Evolutionary conservation across 352 stramenopile species (phyloP), one percentile per base, ranked within the genome.

Genomic region (Globisporangium sylvaticum): DNA sequence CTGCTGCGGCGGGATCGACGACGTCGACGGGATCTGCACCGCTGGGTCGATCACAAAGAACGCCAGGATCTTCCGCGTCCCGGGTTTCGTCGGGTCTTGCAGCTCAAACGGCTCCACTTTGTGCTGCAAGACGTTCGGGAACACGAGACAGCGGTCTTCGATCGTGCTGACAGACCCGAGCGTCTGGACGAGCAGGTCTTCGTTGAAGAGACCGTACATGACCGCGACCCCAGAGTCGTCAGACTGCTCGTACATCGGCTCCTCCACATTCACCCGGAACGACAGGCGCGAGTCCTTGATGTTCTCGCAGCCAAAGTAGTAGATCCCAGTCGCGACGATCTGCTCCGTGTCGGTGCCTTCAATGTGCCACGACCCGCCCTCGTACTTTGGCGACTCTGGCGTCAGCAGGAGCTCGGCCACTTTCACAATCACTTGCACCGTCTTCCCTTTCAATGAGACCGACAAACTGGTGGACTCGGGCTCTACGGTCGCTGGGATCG

Each of bases 221-320:
- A 68, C 60, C 1, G 64, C 62, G 4, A 84, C 50, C 0, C 74
- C 71, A 8, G 64, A 58, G 10, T 72, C n/a, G 37, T 83, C 76
- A 12, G 55, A 71, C 42, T 80, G 69, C n/a, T 80, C 48, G 27
- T 77, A 78, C 1, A 39, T 53, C 10, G 70, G 70, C 9, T 76
- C 73, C 0, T 76, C 44, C 6, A 79, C 67, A 55, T 69, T 66
- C 10, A 68, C 58, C 9, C 76, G 72, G 67, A 88, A 85, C 9
- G 61, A 54, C 10, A 88, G 59, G 0, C 65, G 58, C n/a, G 78
- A 85, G 22, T 76, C 63, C 18, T 68, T 79, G 56, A 86, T 72
- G 52, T 88, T 87, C 44, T 85, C 70, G 22, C 55, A 74, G 20
- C 54, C 75, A 70, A 85, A 84, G 68, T 89, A 87, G 58, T 82